Conservation (phyloP, 2,329 filamentous ascomycete genomes). For the Plectosphaerella plurivora region DNA sequence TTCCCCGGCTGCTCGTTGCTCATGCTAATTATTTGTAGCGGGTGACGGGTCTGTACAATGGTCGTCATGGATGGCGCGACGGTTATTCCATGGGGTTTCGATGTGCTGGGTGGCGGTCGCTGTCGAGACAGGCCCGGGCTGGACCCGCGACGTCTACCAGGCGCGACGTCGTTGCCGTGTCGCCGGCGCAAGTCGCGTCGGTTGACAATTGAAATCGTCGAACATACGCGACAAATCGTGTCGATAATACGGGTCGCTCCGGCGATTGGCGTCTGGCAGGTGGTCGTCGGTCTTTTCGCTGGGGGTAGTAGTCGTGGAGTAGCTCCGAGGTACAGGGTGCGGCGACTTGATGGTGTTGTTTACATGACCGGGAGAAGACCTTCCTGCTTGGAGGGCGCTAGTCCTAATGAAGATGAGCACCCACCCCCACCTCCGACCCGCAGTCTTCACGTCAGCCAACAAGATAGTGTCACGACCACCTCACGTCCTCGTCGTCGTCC, state of each 20-base stretch:
- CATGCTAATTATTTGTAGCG: slow-evolving; percentile 66
- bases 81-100: background rate
- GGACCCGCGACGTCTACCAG: background rate
- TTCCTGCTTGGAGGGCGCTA: slow-evolving; percentile 9
- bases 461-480: slow-evolving; percentile 5
- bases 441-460: slow-evolving; percentile 3
- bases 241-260: background rate
- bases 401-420: slow-evolving; percentile 10
- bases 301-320: background rate
- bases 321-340: slow-evolving; percentile 2
- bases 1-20: slow-evolving; percentile 57
- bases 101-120: no score
- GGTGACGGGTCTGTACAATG: slow-evolving; percentile 58
- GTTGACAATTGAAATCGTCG: background rate
- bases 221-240: background rate
- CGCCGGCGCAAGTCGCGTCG: background rate
- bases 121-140: no score
- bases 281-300: background rate
- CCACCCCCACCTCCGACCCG: slow-evolving; percentile 6
- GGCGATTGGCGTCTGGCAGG: background rate
- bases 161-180: background rate
- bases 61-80: slow-evolving; percentile 63
- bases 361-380: slow-evolving; percentile 12
- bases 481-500: background rate
- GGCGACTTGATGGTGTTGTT: slow-evolving; percentile 12